Evolutionary conservation across 2,329 filamentous ascomycete species (phyloP).

Genomic region (Tolypocladium endophyticum): DNA sequence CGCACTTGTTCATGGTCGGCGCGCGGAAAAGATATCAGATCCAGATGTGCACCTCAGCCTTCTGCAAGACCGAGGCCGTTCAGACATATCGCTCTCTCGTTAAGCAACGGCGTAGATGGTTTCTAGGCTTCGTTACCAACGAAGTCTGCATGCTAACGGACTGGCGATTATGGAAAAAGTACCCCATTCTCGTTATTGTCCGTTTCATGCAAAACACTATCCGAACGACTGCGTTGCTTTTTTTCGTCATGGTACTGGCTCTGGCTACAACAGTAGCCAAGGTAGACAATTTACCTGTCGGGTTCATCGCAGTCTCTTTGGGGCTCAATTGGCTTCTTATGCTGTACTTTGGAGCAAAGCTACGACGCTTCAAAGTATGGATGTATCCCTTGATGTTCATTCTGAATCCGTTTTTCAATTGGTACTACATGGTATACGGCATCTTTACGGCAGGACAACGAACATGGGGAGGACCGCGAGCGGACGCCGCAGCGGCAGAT

Average conservation of each 20-base stretch:
- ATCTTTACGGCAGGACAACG: slow-evolving; percentile 90
- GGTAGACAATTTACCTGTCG: slow-evolving; percentile 70
- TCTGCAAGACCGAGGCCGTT: slow-evolving; percentile 96
- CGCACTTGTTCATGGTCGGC: slow-evolving; percentile 97
- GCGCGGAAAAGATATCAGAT: slow-evolving; percentile 91
- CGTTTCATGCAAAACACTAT: slow-evolving; percentile 96
- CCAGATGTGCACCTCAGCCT: slow-evolving; percentile 93
- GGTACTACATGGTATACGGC: slow-evolving; percentile 95
- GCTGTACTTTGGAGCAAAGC: slow-evolving; percentile 85
- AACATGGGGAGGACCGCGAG: slow-evolving; percentile 90
- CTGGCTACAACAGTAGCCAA: slow-evolving; percentile 75
- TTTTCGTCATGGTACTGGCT: slow-evolving; percentile 87
- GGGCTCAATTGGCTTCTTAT: slow-evolving; percentile 92
- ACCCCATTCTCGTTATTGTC: slow-evolving; percentile 75
- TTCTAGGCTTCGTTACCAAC: slow-evolving; percentile 94
- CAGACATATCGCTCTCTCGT: slow-evolving; percentile 76
- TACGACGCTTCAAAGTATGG: slow-evolving; percentile 87
- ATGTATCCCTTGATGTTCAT: slow-evolving; percentile 94
- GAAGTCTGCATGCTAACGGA: slow-evolving; percentile 98
- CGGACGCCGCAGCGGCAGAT: slow-evolving; percentile 77
- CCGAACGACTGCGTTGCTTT: slow-evolving; percentile 82
- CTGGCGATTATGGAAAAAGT: slow-evolving; percentile 79
- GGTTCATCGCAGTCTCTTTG: slow-evolving; percentile 86
- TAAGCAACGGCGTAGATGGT: slow-evolving; percentile 94
- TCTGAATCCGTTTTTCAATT: slow-evolving; percentile 94